Conservation (phyloP, 371 early-diverging fungal species). For the Caulochytrium protostelioides region DNA sequence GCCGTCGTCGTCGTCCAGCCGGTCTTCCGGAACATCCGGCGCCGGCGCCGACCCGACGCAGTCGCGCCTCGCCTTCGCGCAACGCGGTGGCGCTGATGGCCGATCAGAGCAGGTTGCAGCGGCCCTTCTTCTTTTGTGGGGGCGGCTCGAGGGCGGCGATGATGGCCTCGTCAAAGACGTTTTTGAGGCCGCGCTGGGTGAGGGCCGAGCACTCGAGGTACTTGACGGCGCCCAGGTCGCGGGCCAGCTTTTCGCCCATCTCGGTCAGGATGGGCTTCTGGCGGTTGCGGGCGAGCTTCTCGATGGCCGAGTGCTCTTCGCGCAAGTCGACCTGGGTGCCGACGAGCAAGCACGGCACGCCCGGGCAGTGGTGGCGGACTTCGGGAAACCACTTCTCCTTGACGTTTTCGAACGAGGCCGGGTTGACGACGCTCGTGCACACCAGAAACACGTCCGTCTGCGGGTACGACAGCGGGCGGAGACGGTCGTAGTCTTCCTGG, state of each 20-base stretch:
- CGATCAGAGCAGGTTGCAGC: conserved; percentile 54
- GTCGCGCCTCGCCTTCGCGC: no score
- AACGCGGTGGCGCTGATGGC: no score
- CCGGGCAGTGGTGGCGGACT: conserved; percentile 91
- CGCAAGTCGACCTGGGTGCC: conserved; percentile 91
- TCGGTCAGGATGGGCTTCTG: conserved; percentile 63
- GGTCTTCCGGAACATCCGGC: no score
- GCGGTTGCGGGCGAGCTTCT: conserved; percentile 57
- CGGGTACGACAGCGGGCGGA: conserved; percentile 70
- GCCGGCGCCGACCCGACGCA: no score
- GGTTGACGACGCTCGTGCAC: conserved; percentile 86
- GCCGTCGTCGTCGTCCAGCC: no score
- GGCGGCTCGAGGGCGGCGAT: conserved; percentile 94
- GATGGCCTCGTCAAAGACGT: conserved; percentile 96
- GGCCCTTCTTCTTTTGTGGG: conserved; percentile 41
- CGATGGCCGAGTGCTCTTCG: conserved; percentile 57
- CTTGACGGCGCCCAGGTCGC: conserved; percentile 77
- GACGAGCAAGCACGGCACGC: conserved; percentile 86
- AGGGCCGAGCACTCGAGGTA: conserved; percentile 95
- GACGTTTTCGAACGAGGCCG: conserved; percentile 57
- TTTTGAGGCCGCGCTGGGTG: conserved; percentile 86
- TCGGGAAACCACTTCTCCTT: conserved; percentile 48
- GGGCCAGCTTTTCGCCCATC: conserved; percentile 63
- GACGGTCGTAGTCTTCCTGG: conserved; percentile 91
- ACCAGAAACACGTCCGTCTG: conserved; percentile 64